Evolutionary conservation across 306 rosid genomes (phyloP).

Genomic region (cucumber (Cucumis sativus)): Cucumber_9930_V3 NC_026658.2:8814001-8814500

Average conservation of each 20-base stretch:
- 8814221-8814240: neutral
- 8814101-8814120: too few relatives aligned
- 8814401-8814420: neutral
- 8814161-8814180: neutral
- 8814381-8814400: neutral
- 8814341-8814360: neutral
- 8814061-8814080: neutral
- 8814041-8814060: neutral
- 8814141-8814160: neutral
- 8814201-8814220: neutral
- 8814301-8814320: neutral
- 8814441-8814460: neutral
- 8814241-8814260: neutral
- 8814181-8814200: neutral
- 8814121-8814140: neutral
- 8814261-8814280: neutral
- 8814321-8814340: neutral
- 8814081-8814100: too few relatives aligned
- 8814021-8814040: neutral
- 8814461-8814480: neutral
- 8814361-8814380: neutral
- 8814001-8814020: neutral
- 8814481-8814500: neutral
- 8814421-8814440: neutral
- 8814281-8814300: neutral